Evolutionary conservation across 257 asterid species (phyloP), one percentile per base, ranked within the genome.

Genomic region (Solanum bulbocastanum): DNA sequence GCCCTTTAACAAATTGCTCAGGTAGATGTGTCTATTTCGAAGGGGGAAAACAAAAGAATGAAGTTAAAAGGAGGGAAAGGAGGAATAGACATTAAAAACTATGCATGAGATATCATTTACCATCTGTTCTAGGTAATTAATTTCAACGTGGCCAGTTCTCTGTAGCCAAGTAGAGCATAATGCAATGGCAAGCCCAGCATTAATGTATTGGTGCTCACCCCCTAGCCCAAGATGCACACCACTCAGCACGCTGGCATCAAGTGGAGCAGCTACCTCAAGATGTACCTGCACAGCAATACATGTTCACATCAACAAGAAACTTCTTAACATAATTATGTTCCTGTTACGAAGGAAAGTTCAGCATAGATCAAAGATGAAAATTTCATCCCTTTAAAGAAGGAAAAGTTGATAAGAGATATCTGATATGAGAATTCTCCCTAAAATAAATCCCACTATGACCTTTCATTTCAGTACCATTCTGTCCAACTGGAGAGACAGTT

Each of bases 101-200:
- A 87, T 56, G 78, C 75, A 58, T 36, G 49, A 32, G 44, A 40
- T 83, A 90, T 87, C 90, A 88, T 98, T 94, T 90, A 97, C 99
- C 71, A 91, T 90, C 91, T 95, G 95, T 90, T 93, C 91, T 85
- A 92, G 88, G 93, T 94, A 93, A 91, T 93, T 93, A 93, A 94
- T 87, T 89, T 96, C 99, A 87, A 71, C 94, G 84, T 90, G 97
- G 87, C 98, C 98, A 22, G 98, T 93, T 91, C 91, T 92, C 88
- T 94, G 98, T 90, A 97, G 98, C 99, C 99, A 97, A 87, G 98
- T 95, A 87, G 98, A 93, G 92, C 99, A 94, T 86, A 97, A 87
- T 82, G 99, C 98, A 91, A 95, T 75, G 86, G 99, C 98, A 87
- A 97, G 99, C 72, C 97, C 99, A 88, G 99, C 99, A 92, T 97